phyloP scores from a whole-genome alignment of 495 filamentous ascomycete genomes.

The Penicillium cosmopolitanum region DNA sequence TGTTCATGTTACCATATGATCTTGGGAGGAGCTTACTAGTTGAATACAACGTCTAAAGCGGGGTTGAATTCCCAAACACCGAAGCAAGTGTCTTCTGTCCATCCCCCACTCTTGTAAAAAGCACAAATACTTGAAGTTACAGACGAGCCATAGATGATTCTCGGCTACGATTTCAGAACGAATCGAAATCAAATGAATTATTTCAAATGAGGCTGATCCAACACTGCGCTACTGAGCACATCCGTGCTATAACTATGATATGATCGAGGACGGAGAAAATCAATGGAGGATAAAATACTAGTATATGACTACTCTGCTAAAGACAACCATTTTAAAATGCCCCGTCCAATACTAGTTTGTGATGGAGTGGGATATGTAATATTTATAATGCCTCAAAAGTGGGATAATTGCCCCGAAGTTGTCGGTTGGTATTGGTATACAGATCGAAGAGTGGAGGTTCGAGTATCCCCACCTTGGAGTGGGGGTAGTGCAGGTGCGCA shows the following conservation, averaged over 20 bases:
- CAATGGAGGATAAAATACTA: no score
- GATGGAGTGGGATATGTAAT: no score
- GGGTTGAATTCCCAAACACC: not conserved
- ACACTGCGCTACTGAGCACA: not conserved
- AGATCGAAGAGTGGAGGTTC: not conserved
- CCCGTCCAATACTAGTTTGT: no score
- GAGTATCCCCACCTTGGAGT: constrained; percentile 2
- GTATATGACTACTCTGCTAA: no score
- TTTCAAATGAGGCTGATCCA: not conserved
- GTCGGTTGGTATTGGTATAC: not conserved
- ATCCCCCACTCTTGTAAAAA: not conserved
- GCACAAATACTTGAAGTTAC: no score
- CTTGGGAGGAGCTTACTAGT: not conserved
- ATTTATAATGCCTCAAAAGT: not conserved
- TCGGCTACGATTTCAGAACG: not conserved
- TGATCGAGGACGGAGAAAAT: no score
- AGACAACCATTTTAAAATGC: no score
- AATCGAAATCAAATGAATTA: not conserved
- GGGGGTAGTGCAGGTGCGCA: not conserved
- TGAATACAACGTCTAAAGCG: not conserved
- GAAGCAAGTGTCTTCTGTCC: not conserved
- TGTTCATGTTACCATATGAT: not conserved
- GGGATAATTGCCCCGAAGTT: not conserved
- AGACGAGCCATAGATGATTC: not conserved
- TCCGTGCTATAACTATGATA: no score